A percentile compares a stretch with the other conserved stretches of the same genome.
Conservation (phyloP, 768 basidiomycete species). For the Xerocomellus dryophilus region DNA sequence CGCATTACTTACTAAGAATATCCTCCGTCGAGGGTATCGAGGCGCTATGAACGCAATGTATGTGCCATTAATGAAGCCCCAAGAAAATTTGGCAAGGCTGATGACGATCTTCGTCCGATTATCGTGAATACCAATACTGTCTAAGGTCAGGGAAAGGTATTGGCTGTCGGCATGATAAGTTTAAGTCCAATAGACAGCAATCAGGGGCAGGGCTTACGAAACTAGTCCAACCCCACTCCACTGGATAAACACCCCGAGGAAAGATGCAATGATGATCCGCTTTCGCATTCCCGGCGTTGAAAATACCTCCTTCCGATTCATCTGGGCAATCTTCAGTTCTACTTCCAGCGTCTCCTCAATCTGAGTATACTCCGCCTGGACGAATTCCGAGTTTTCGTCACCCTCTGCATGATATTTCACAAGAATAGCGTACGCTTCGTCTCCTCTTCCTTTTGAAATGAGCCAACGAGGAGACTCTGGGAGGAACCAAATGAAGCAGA, state of each 20-base stretch:
- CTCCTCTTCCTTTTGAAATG: slow-evolving; percentile 50
- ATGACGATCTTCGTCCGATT: slow-evolving; percentile 17
- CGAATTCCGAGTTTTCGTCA: slow-evolving; percentile 49
- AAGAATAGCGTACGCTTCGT: slow-evolving; percentile 47
- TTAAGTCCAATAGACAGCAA: too few species aligned
- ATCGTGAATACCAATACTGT: slow-evolving; percentile 21
- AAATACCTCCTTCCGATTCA: neutral
- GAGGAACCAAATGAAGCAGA: slow-evolving; percentile 53
- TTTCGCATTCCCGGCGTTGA: slow-evolving; percentile 16
- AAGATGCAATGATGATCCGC: slow-evolving; percentile 10
- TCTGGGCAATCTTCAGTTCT: slow-evolving; percentile 1
- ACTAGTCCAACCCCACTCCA: slow-evolving; percentile 14
- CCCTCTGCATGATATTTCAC: slow-evolving; percentile 62
- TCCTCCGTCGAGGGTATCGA: slow-evolving; percentile 15
- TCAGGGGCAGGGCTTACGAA: neutral
- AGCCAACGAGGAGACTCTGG: slow-evolving; percentile 70
- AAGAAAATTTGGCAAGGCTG: slow-evolving; percentile 10
- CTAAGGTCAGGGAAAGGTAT: slow-evolving; percentile 11
- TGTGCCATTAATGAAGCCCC: slow-evolving; percentile 10
- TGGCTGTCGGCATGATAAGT: slow-evolving; percentile 4
- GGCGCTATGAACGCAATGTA: slow-evolving; percentile 4
- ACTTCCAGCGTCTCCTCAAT: slow-evolving; percentile 52
- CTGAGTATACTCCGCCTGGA: slow-evolving; percentile 55
- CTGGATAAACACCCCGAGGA: slow-evolving; percentile 13
- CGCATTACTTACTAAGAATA: slow-evolving; percentile 11